phyloP scores from a whole-genome alignment of 2,329 filamentous ascomycete species.

The Leptographium wingfieldii region DNA sequence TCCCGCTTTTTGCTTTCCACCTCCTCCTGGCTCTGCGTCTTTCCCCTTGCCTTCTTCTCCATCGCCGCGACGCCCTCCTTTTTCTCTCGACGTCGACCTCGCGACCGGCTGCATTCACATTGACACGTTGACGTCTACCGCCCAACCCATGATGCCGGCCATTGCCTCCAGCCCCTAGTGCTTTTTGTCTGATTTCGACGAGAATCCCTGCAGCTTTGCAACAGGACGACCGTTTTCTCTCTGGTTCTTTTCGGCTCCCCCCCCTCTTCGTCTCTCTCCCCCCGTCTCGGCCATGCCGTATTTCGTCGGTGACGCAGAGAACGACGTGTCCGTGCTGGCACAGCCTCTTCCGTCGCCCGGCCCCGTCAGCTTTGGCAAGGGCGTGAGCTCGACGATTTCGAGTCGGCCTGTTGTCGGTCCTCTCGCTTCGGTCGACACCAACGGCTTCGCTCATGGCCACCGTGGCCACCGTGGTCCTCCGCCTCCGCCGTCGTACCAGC shows the following conservation, averaged over 20 bases:
- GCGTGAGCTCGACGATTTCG: conserved; percentile 1
- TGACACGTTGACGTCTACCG: too few relatives aligned
- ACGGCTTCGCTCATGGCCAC: conserved; percentile 6
- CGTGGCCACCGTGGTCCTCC: background rate
- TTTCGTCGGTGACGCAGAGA: conserved; percentile 6
- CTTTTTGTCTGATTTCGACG: background rate
- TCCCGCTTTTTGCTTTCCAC: too few relatives aligned
- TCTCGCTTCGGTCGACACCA: conserved; percentile 8
- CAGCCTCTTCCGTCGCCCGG: background rate
- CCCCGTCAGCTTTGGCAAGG: conserved; percentile 3
- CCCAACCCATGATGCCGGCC: too few relatives aligned
- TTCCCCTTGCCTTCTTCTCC: too few relatives aligned
- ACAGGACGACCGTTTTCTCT: too few relatives aligned
- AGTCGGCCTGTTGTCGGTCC: background rate
- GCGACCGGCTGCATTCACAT: too few relatives aligned
- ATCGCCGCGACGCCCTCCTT: too few relatives aligned
- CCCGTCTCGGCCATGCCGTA: conserved; percentile 9
- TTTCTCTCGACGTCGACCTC: too few relatives aligned
- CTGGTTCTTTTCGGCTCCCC: background rate
- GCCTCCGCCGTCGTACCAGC: conserved; percentile 1
- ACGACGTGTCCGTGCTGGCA: conserved; percentile 7
- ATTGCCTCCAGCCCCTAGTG: background rate
- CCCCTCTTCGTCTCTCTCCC: too few relatives aligned
- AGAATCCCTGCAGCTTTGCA: background rate
- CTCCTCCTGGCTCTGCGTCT: too few relatives aligned